Percentiles rank a stretch among this genome's conserved stretches.
These are phyloP conservation scores for Pholiota microspora DNA, from an alignment of 768 basidiomycete genomes.

Conservation along the genomic window DNA sequence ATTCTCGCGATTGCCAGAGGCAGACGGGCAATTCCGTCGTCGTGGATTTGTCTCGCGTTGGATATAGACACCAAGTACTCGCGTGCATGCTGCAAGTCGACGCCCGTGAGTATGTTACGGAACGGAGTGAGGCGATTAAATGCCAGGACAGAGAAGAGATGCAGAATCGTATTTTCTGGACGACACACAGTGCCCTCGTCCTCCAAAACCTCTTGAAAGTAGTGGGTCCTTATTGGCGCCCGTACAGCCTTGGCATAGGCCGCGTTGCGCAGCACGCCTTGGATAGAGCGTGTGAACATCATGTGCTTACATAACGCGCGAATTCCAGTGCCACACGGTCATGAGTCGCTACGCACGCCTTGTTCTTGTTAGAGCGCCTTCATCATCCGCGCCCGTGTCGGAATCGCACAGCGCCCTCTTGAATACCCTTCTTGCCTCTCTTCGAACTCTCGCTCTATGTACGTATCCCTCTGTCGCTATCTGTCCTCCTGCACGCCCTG, in stretches of 20 bases:
- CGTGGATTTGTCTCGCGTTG: neutral
- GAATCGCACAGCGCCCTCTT: constrained; percentile 9
- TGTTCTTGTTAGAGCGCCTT: constrained; percentile 10
- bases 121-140: neutral
- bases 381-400: constrained; percentile 12
- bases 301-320: constrained; percentile 11
- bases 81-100: neutral
- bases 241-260: neutral
- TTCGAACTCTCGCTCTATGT: neutral
- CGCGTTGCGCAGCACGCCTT: neutral
- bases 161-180: neutral
- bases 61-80: neutral
- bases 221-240: constrained; percentile 17
- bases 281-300: constrained; percentile 5
- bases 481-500: neutral
- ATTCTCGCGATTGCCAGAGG: constrained; percentile 19
- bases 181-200: neutral
- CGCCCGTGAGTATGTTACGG: neutral
- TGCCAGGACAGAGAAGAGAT: neutral
- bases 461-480: neutral
- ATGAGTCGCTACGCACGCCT: constrained; percentile 13
- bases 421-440: neutral
- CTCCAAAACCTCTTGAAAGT: neutral
- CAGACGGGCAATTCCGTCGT: neutral
- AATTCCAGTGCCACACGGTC: constrained; percentile 9